phyloP scores from a whole-genome alignment of 2,329 filamentous ascomycete genomes.

The Metarhizium humberi region DNA sequence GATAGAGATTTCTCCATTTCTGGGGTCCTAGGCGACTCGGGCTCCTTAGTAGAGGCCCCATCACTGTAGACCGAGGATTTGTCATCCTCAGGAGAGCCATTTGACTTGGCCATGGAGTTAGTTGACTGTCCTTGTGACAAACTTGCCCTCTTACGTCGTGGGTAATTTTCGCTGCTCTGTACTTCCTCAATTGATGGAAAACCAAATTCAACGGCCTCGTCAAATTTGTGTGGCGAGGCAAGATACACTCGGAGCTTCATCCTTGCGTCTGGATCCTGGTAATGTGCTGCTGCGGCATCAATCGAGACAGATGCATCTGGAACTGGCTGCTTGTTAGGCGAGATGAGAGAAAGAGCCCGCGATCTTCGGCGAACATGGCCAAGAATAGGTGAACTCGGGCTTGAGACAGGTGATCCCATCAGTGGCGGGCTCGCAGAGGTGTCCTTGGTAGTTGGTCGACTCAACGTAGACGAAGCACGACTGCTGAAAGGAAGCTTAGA shows the following conservation, averaged over 20 bases:
- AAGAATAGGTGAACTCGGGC: conserved; percentile 11
- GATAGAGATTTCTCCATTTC: conserved; percentile 32
- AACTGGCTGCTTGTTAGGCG: conserved; percentile 30
- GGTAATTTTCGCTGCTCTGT: conserved; percentile 19
- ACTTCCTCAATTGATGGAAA: conserved; percentile 60
- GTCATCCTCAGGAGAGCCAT: conserved; percentile 51
- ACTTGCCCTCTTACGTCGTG: conserved; percentile 12
- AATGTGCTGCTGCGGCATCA: conserved; percentile 69
- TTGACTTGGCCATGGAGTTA: conserved; percentile 38
- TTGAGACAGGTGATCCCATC: conserved; percentile 13
- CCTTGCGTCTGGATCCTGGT: conserved; percentile 82
- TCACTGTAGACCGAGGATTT: conserved; percentile 46
- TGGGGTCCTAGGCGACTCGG: conserved; percentile 51
- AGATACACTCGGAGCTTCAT: conserved; percentile 79
- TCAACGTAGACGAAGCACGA: conserved; percentile 41
- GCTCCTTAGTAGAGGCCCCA: conserved; percentile 43
- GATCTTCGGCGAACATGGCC: conserved; percentile 41
- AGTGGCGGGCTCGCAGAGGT: conserved; percentile 20
- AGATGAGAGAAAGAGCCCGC: conserved; percentile 45
- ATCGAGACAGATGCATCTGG: conserved; percentile 27
- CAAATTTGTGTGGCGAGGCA: conserved; percentile 86
- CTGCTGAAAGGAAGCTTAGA: conserved; percentile 51
- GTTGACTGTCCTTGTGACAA: conserved; percentile 18
- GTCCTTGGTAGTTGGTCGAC: conserved; percentile 37
- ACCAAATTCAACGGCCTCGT: conserved; percentile 89